These are phyloP conservation scores for Ambrosia trifida DNA, from an alignment of 129 eudicot species.

Conservation along the genomic window DNA sequence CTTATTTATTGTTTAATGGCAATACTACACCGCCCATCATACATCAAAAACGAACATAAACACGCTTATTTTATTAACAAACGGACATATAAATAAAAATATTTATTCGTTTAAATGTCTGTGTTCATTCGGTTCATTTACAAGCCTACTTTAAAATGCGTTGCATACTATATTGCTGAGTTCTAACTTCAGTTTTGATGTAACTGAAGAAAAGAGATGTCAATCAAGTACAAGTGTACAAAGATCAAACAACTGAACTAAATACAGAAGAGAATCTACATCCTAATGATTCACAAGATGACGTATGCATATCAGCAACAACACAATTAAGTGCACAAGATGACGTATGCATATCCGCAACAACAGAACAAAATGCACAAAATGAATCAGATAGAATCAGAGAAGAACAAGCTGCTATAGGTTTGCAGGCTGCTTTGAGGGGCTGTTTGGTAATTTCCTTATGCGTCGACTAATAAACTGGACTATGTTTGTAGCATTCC, in stretches of 20 bases:
- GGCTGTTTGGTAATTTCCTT: conserved; percentile 47
- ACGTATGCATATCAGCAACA: conserved; percentile 20
- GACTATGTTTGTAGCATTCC: neutral
- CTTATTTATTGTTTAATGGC: too few species aligned
- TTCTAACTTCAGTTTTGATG: conserved; percentile 22
- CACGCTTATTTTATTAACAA: too few species aligned
- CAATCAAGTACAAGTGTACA: conserved; percentile 25
- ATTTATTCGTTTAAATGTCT: too few species aligned
- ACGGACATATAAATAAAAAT: too few species aligned
- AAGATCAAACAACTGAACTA: conserved; percentile 22
- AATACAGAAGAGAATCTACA: conserved; percentile 23
- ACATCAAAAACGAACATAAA: too few species aligned
- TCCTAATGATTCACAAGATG: conserved; percentile 18
- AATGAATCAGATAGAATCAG: conserved; percentile 34
- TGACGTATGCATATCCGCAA: neutral
- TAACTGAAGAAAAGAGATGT: conserved; percentile 41
- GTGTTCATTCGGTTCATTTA: too few species aligned
- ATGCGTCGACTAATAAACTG: neutral
- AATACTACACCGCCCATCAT: too few species aligned
- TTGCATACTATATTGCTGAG: neutral
- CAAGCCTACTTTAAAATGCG: too few species aligned
- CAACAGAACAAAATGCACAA: conserved; percentile 17
- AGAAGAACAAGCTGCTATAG: conserved; percentile 52
- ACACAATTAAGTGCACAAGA: conserved; percentile 17
- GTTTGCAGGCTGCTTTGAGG: conserved; percentile 54